These are phyloP conservation scores for Citrus trifoliata DNA, from an alignment of 345 rosid species.

Conservation along the genomic window DNA sequence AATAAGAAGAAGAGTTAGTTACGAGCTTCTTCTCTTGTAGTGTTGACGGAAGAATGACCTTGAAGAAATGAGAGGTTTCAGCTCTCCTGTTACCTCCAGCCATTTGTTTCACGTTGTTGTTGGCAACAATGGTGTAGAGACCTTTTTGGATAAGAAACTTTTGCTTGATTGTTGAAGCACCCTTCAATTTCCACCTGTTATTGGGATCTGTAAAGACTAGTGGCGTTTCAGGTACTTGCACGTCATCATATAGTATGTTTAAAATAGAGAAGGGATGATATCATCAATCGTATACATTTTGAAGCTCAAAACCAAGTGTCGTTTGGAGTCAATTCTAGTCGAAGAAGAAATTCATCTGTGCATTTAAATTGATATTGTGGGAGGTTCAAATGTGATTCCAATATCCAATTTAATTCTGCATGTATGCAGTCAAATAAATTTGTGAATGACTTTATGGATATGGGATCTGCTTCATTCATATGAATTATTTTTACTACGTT, in stretches of 20 bases:
- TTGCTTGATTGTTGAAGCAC: background rate
- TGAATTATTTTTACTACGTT: background rate
- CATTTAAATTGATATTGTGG: background rate
- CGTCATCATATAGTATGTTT: background rate
- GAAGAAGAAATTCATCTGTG: too few relatives aligned
- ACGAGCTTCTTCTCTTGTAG: slow-evolving; percentile 8
- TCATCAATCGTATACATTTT: background rate
- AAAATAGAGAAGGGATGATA: background rate
- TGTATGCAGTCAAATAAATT: background rate
- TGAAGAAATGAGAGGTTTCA: slow-evolving; percentile 1
- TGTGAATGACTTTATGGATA: background rate
- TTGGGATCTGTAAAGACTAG: background rate
- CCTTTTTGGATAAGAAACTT: background rate
- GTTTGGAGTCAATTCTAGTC: background rate
- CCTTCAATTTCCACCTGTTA: background rate
- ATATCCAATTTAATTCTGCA: background rate
- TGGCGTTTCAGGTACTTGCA: background rate
- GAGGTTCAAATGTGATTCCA: background rate
- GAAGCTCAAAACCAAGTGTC: background rate
- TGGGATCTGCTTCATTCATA: background rate
- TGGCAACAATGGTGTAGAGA: background rate
- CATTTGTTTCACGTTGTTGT: background rate
- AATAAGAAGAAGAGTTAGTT: background rate
- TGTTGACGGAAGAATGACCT: background rate
- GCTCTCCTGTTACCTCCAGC: background rate